Conservation (phyloP, 805 yeast species). For the Grigorovia transvaalensis region DNA sequence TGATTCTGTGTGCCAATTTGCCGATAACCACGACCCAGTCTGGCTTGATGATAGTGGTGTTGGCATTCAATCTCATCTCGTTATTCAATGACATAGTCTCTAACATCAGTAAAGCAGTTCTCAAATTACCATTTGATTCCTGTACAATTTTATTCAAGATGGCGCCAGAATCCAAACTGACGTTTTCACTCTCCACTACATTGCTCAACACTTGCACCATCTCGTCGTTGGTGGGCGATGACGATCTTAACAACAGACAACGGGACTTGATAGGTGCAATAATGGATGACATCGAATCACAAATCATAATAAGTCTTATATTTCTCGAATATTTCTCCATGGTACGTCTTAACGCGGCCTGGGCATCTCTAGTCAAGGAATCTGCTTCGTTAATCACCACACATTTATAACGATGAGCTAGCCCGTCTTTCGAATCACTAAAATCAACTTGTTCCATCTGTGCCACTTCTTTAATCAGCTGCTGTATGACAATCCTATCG, state of each 20-base stretch:
- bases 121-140: conserved; percentile 56
- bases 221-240: conserved; percentile 64
- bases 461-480: conserved; percentile 85
- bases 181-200: conserved; percentile 49
- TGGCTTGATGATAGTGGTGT: conserved; percentile 50
- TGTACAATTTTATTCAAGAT: conserved; percentile 44
- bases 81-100: conserved; percentile 74
- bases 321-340: conserved; percentile 92
- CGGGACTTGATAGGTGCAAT: conserved; percentile 92
- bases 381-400: conserved; percentile 90
- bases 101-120: conserved; percentile 66
- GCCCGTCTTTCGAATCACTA: conserved; percentile 32
- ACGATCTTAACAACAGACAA: conserved; percentile 75
- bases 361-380: conserved; percentile 82
- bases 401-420: conserved; percentile 55
- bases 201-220: conserved; percentile 42
- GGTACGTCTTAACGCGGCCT: conserved; percentile 88
- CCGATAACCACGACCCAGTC: conserved; percentile 86
- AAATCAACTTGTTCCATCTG: conserved; percentile 93
- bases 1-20: conserved; percentile 50
- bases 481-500: conserved; percentile 92
- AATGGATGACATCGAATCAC: conserved; percentile 84
- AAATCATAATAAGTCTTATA: conserved; percentile 71
- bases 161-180: conserved; percentile 31
- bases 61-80: conserved; percentile 36